Evolutionary conservation across 2,329 filamentous ascomycete species (phyloP), one percentile per base, ranked within the genome.

Genomic region (Aspergillus tamarii): DNA sequence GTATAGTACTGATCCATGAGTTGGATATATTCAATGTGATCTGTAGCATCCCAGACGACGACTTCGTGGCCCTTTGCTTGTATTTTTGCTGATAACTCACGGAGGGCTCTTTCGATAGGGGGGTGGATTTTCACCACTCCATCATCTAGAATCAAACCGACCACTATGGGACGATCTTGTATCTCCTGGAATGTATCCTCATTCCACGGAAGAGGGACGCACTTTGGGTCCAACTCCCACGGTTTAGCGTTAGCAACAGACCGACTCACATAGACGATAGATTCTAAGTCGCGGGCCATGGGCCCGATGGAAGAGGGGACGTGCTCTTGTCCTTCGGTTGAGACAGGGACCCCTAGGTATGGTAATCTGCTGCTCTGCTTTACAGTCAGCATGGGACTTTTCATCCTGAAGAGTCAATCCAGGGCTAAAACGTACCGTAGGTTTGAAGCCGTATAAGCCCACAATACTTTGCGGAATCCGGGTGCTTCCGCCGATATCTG

Each of bases 281-380:
- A 85, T 3, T 78, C 72, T 4, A 88, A 71, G 63, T 79, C 81
- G 7, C 87, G 79, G 7, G 84, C 78, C 77, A 90, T 81, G 1
- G 88, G 88, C 0, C 88, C 87, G n/a, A 89, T 76, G 0, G 86
- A 82, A 0, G 87, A 89, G 1, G 87, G 87, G 0, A 89, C 84
- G 72, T 89, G 87, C 61, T 89, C 85, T 69, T 89, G 87, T 39
- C 88, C 87, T 46, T 89, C 86, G 0, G 85, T 88, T 0, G 87
- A 88, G 0, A 89, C 87, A 0, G 85, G 80, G 0, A 87, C 85
- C 0, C 86, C 87, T 14, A 81, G 71, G 57, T 89, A 89, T 0
- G 88, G 86, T 0, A 89, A 71, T 7, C 87, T 81, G 2, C 80
- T 79, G 66, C 84, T 88, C 85, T 88, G 36, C 57, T 26, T 28